A percentile compares a stretch with the other conserved stretches of the same genome.
phyloP scores from a whole-genome alignment of 352 stramenopile species.

The Globisporangium paddicum region DNA sequence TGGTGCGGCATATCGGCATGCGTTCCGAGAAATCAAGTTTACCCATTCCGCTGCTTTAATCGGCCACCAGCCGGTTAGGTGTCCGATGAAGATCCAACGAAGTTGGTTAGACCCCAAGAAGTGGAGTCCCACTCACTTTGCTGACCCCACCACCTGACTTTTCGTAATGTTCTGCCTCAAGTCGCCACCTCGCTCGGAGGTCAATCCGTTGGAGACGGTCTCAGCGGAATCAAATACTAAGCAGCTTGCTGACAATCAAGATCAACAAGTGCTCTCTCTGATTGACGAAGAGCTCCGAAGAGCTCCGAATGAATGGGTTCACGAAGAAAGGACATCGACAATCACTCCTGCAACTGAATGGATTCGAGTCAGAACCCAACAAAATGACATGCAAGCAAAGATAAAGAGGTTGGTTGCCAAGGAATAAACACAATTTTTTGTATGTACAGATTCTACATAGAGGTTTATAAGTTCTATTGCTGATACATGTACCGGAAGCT shows the following conservation, averaged over 20 bases:
- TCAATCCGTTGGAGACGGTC: too few species aligned
- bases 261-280: background rate
- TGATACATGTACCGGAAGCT: background rate
- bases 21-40: too few species aligned
- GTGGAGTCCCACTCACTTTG: background rate
- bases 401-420: constrained; percentile 1
- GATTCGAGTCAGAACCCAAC: background rate
- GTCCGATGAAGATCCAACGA: background rate
- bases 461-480: too few species aligned
- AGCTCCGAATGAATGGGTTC: background rate
- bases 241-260: too few species aligned
- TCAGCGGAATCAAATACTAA: background rate
- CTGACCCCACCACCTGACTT: background rate
- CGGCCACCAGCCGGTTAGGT: background rate
- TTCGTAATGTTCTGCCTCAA: background rate
- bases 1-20: too few species aligned
- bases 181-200: too few species aligned
- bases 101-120: too few species aligned
- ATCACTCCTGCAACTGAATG: background rate
- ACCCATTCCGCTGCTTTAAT: background rate
- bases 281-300: background rate
- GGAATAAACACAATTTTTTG: background rate
- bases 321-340: background rate
- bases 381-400: background rate
- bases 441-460: too few species aligned